A percentile compares a stretch with the other conserved stretches of the same genome.
Conservation (phyloP, 345 rosid genomes). For the Pugionium cornutum region DNA sequence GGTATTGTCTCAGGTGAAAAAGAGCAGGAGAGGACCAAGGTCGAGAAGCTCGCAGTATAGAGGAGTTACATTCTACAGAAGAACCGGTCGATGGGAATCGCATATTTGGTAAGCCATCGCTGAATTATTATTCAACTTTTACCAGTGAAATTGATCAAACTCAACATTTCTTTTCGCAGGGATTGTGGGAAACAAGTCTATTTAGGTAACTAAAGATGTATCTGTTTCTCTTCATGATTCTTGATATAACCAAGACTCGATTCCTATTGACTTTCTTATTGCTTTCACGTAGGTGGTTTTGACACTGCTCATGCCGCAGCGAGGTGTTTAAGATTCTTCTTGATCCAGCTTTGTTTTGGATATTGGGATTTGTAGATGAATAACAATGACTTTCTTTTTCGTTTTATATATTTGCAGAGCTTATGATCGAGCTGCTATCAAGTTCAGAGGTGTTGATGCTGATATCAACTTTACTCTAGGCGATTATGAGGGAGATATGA, state of each 20-base stretch:
- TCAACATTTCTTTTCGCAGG: slow-evolving; percentile 49
- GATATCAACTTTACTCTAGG: slow-evolving; percentile 80
- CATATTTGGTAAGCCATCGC: slow-evolving; percentile 67
- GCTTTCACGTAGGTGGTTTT: slow-evolving; percentile 70
- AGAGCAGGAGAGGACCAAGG: slow-evolving; percentile 89
- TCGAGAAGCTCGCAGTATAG: slow-evolving; percentile 92
- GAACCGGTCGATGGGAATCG: slow-evolving; percentile 98
- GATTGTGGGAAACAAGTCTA: slow-evolving; percentile 97
- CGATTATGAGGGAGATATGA: slow-evolving; percentile 86
- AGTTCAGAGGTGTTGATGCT: slow-evolving; percentile 91
- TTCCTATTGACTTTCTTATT: slow-evolving; percentile 20
- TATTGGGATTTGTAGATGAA: not conserved
- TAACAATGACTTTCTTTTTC: not conserved
- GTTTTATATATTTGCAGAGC: slow-evolving; percentile 48
- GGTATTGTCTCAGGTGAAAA: slow-evolving; percentile 58
- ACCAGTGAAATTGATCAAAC: not conserved
- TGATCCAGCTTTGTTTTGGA: not conserved
- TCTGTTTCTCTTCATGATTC: not conserved
- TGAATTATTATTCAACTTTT: not conserved
- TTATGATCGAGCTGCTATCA: slow-evolving; percentile 95
- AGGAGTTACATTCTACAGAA: slow-evolving; percentile 89
- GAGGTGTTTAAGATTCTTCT: slow-evolving; percentile 47
- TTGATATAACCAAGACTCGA: not conserved
- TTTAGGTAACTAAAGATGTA: slow-evolving; percentile 53
- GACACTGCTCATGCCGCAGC: slow-evolving; percentile 98